Percentiles rank a stretch among this genome's conserved stretches.
These are phyloP conservation scores for Dioszegia aurantiaca DNA, from an alignment of 768 basidiomycete genomes.

Conservation along the genomic window DNA sequence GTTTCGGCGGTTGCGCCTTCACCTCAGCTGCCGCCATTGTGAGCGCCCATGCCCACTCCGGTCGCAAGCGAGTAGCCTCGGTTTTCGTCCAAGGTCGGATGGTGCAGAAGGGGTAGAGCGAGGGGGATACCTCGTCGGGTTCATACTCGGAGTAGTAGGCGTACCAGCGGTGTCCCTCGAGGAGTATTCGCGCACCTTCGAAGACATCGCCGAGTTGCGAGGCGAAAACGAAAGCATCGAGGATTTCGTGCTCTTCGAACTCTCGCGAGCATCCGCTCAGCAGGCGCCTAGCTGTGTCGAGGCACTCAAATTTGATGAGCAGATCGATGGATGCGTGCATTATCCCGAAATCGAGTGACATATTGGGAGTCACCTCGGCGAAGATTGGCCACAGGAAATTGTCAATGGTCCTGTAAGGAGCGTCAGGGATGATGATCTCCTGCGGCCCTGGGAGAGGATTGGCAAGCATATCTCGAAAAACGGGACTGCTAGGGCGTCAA, in stretches of 20 bases:
- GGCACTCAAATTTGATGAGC: background rate
- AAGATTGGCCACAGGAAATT: too few relatives aligned
- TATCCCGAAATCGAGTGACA: too few relatives aligned
- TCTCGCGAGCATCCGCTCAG: background rate
- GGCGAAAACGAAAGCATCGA: background rate
- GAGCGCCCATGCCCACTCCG: background rate
- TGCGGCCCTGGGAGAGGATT: too few relatives aligned
- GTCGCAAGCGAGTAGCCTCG: background rate
- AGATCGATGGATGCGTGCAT: too few relatives aligned
- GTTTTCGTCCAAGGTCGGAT: background rate
- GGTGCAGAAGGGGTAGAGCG: background rate
- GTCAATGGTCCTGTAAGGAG: too few relatives aligned
- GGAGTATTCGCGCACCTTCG: background rate
- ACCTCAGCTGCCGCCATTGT: background rate
- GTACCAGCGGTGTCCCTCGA: background rate
- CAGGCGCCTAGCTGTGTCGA: background rate
- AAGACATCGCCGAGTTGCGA: background rate
- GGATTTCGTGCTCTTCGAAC: background rate
- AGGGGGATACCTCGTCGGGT: background rate
- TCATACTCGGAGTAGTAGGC: background rate
- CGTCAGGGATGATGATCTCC: too few relatives aligned
- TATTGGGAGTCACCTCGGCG: too few relatives aligned
- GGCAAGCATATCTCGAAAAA: too few relatives aligned
- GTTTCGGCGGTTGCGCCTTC: background rate
- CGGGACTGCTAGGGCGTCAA: too few relatives aligned